Conservation (phyloP, 306 rosid species). For the Ochetophila trinervis region DNA sequence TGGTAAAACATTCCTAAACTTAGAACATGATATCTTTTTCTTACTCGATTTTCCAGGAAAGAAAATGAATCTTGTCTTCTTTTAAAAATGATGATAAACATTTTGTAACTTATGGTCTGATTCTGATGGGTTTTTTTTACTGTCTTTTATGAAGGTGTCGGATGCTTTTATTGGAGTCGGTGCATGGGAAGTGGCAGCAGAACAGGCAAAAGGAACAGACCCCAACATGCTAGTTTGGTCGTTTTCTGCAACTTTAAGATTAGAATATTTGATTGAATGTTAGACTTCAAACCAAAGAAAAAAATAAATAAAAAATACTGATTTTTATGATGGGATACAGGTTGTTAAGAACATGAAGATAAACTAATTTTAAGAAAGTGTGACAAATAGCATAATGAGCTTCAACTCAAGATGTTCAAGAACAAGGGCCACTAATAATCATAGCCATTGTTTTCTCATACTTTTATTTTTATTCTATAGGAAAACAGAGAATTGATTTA, state of each 20-base stretch:
- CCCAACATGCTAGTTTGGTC: slow-evolving; percentile 3
- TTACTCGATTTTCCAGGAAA: background rate
- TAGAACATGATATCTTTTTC: too few species aligned
- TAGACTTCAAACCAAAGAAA: slow-evolving; percentile 19
- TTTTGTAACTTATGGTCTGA: too few species aligned
- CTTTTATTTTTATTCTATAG: too few species aligned
- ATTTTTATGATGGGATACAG: slow-evolving; percentile 12
- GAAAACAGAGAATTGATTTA: too few species aligned
- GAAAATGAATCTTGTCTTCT: background rate
- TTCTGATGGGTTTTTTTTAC: background rate
- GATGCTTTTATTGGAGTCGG: slow-evolving; percentile 3
- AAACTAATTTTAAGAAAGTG: background rate
- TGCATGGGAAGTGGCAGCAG: background rate
- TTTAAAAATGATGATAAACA: too few species aligned
- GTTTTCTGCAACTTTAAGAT: background rate
- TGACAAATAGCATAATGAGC: background rate
- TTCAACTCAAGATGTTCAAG: background rate
- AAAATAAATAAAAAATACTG: too few species aligned
- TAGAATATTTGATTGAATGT: background rate
- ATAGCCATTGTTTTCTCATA: too few species aligned
- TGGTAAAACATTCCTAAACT: background rate
- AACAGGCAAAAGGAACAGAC: background rate
- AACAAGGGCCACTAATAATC: background rate
- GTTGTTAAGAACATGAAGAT: background rate
- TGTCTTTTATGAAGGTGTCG: background rate